Conservation (phyloP, 768 basidiomycete genomes). For the Kwoniella sp. region DNA sequence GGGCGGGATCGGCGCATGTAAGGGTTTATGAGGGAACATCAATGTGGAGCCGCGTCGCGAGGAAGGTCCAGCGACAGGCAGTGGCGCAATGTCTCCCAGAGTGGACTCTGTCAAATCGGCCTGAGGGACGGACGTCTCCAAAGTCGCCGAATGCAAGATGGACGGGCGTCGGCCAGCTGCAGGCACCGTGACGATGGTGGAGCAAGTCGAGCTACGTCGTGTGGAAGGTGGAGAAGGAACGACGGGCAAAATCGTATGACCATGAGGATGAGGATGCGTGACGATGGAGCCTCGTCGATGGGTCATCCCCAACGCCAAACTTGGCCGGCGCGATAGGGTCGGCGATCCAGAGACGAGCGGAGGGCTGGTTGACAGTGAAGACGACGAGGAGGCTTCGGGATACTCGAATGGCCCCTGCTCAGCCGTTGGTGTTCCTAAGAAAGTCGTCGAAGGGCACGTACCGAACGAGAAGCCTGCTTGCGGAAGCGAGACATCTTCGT, state of each 20-base stretch:
- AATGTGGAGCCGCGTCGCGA: constrained; percentile 29
- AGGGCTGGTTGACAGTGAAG: constrained; percentile 11
- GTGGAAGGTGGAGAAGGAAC: constrained; percentile 27
- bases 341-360: background rate
- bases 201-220: constrained; percentile 36
- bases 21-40: constrained; percentile 33
- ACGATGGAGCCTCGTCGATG: constrained; percentile 21
- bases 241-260: background rate
- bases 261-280: background rate
- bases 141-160: constrained; percentile 37
- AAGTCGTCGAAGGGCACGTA: constrained; percentile 34
- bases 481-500: constrained; percentile 20
- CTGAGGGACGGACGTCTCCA: constrained; percentile 17
- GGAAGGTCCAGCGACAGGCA: constrained; percentile 3
- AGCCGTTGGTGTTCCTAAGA: constrained; percentile 45
- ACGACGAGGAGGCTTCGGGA: constrained; percentile 18
- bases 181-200: constrained; percentile 39
- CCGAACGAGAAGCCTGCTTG: constrained; percentile 36
- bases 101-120: background rate
- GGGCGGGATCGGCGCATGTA: constrained; percentile 40
- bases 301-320: constrained; percentile 12
- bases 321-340: constrained; percentile 1
- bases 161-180: constrained; percentile 34
- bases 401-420: constrained; percentile 54
- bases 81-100: constrained; percentile 5